A percentile compares a stretch with the other conserved stretches of the same genome.
These are phyloP conservation scores for Camellia oleifera DNA, from an alignment of 179 eudicot species.

Conservation along the genomic window DNA sequence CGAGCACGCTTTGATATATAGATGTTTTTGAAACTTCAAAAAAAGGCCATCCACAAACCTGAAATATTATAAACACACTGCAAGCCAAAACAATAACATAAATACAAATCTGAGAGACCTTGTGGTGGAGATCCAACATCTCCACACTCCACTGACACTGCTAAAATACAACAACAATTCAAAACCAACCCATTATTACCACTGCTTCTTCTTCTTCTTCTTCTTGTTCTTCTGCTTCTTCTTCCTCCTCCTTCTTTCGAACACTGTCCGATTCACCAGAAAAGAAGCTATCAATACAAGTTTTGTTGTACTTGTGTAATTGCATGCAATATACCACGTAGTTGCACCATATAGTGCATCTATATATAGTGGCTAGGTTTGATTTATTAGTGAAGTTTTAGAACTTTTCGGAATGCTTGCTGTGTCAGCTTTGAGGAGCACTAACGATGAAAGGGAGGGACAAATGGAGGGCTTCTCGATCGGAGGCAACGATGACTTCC, in stretches of 20 bases:
- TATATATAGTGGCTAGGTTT: no score
- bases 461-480: conserved; percentile 27
- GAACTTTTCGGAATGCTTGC: conserved; percentile 53
- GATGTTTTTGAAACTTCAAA: conserved; percentile 26
- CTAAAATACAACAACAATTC: not conserved
- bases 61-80: not conserved
- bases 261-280: not conserved
- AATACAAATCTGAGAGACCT: conserved; percentile 25
- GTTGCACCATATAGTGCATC: not conserved
- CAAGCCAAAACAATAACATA: conserved; percentile 24
- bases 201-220: no score
- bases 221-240: not conserved
- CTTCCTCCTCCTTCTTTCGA: not conserved
- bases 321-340: not conserved
- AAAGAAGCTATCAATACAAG: not conserved
- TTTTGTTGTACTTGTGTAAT: not conserved
- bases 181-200: not conserved
- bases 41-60: conserved; percentile 38
- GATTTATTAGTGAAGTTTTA: not conserved
- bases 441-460: conserved; percentile 45
- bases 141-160: conserved; percentile 18
- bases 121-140: conserved; percentile 33
- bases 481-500: conserved; percentile 40
- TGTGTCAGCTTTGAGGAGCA: conserved; percentile 48
- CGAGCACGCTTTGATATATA: conserved; percentile 25